Conservation (phyloP, 371 early-diverging fungal species). For the Dichotomocladium elegans region DNA sequence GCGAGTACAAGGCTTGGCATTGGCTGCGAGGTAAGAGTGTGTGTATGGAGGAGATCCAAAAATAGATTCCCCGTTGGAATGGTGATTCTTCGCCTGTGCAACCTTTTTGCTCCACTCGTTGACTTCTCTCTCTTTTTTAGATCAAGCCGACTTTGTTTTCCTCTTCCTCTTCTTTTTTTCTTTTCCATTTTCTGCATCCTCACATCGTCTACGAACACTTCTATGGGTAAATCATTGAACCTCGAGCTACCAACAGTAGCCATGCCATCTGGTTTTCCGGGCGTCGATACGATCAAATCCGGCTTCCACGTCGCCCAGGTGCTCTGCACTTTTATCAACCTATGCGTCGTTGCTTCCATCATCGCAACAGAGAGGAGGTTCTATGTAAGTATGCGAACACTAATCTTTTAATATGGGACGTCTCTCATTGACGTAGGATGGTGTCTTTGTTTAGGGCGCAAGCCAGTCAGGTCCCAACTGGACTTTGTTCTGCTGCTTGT, state of each 20-base stretch:
- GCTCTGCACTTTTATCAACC: slow-evolving; percentile 16
- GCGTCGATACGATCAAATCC: slow-evolving; percentile 19
- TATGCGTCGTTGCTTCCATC: slow-evolving; percentile 26
- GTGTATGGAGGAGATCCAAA: no score
- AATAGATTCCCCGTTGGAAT: no score
- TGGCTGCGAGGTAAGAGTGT: no score
- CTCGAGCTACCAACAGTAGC: neutral
- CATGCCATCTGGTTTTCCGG: slow-evolving; percentile 23
- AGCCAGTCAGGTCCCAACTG: slow-evolving; percentile 36
- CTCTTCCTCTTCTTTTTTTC: neutral
- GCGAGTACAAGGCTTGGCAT: no score
- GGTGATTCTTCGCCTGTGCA: no score
- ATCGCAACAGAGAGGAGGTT: slow-evolving; percentile 25
- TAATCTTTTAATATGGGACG: neutral
- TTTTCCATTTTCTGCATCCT: neutral
- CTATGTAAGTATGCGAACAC: slow-evolving; percentile 16
- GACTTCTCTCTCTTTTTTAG: neutral
- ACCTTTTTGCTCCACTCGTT: no score
- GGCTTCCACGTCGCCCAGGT: slow-evolving; percentile 24
- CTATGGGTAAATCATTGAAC: slow-evolving; percentile 4
- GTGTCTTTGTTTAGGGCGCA: slow-evolving; percentile 15
- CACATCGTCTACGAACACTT: neutral
- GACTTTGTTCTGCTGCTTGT: slow-evolving; percentile 18
- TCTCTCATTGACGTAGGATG: neutral
- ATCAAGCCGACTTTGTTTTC: no score